Base-by-base conservation (phyloP, 2,329 filamentous ascomycete genomes). In the Penicillium brevicompactum region DNA sequence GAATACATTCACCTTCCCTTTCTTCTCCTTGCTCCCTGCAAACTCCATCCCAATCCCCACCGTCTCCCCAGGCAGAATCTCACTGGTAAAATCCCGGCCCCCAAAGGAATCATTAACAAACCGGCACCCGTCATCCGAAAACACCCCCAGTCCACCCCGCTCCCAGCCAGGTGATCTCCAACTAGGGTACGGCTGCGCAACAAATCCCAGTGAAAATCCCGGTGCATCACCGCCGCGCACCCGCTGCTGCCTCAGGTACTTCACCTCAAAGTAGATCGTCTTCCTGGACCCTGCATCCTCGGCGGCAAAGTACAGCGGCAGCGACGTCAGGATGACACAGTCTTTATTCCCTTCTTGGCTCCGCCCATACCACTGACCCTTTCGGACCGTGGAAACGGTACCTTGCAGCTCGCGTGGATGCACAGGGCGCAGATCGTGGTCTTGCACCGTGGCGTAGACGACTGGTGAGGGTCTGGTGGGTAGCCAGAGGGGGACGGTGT, bases 151-250 rank as follows among this genome's bases (percentile, higher is more conserved):
- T 56, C 82, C 84, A 1, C 80, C 84, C 43, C 85, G 77, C 63
- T 87, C 82, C 85, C 84, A 87, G 1, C 85, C 85, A 0, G 85
- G 85, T 7, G 86, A 79, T 18, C 85, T 76, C 76, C 82, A 87
- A 0, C 81, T 76, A 1, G 85, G 85, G 65, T 86, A 87, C 5
- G 85, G 85, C 46, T 83, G 82, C 4, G 84, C 84, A 32, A 79
- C 76, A 63, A 82, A 87, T 2, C 85, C 85, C 31, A 87, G 75
- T 0, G 84, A 82, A 32, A 87, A 74, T 3, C 1, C 83, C 82
- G 4, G 81, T 81, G 13, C 77, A 51, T 78, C 77, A 11, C 37
- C 55, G 5, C 57, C 31, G 2, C 72, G 64, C 18, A 75, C 72
- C 22, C 64, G 64, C 14, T 73, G 62, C 11, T 84, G 72, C 10